phyloP scores from a whole-genome alignment of 345 rosid genomes.

The Ceriops tagal region DNA sequence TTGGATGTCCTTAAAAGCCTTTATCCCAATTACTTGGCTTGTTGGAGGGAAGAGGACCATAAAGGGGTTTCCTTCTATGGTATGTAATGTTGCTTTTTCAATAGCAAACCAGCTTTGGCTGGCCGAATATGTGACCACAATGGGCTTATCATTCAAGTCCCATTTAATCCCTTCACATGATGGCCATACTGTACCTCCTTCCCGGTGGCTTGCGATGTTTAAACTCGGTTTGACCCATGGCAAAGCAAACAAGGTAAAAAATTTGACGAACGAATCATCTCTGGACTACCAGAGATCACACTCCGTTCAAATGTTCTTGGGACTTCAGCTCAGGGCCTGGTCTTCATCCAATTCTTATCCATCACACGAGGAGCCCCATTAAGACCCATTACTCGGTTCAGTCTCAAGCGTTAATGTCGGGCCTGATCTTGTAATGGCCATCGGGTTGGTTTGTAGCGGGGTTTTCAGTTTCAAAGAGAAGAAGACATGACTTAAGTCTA shows the following conservation, averaged over 20 bases:
- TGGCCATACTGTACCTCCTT: conserved; percentile 12
- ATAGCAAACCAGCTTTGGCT: conserved; percentile 22
- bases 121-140: conserved; percentile 18
- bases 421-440: no score
- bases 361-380: no score
- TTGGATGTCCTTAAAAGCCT: not conserved
- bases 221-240: not conserved
- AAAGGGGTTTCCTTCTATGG: conserved; percentile 25
- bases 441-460: not conserved
- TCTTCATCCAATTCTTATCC: no score
- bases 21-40: conserved; percentile 5
- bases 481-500: not conserved
- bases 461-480: not conserved
- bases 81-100: conserved; percentile 6
- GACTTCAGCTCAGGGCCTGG: no score
- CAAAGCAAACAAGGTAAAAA: not conserved
- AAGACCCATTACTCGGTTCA: no score
- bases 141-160: not conserved
- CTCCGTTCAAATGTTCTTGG: no score
- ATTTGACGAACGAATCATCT: not conserved
- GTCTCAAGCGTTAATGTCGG: no score
- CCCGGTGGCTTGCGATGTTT: not conserved
- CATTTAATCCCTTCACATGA: conserved; percentile 16
- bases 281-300: no score
- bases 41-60: conserved; percentile 21